Evolutionary conservation across 208 protist species (phyloP), one percentile per base, ranked within the genome.

Genomic region (Acanthamoeba lenticulata): DNA sequence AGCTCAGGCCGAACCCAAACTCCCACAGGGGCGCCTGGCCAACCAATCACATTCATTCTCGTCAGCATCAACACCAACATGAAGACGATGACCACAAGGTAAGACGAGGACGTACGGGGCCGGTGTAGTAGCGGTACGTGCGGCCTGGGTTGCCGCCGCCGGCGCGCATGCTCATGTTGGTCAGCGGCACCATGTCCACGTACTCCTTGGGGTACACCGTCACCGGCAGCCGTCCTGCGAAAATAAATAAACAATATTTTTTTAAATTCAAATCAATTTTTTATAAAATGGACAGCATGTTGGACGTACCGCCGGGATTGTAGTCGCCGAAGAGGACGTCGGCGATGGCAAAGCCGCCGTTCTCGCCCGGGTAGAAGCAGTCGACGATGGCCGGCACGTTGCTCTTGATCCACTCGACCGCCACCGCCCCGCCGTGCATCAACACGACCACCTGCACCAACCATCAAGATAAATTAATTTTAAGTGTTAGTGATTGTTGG

Each of bases 111-210:
- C 29, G 34, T 49, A 83, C 60, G 27, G 94, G 42, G 1, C 83
- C 93, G 21, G 79, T 90, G 93, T 95, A 95, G 93, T 95, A 95
- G 40, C 57, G 40, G 94, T 95, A 95, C 29, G 94, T 94, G 42
- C 91, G 40, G 17, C 94, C 94, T 34, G 92, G 79, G 52, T 90
- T 74, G 27, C 32, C 6, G 45, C 74, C 44, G 74, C 74, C 27
- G 11, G 74, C 74, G 19, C 57, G 49, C 74, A 92, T 92, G 72
- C 94, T 90, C 42, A 93, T 79, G 72, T 95, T 94, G 93, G 45
- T 85, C 7, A 95, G 95, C 24, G 32, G 60, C 19, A 93, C 40
- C 86, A 92, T 65, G 9, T 57, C 74, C n/a, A 93, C 69, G 44
- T 77, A 95, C 27, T 62, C 85, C 2, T 13, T 47, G 44, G 57